Evolutionary conservation across 2,329 filamentous ascomycete genomes (phyloP).

Genomic region (Raffaelea deltoideospora): DNA sequence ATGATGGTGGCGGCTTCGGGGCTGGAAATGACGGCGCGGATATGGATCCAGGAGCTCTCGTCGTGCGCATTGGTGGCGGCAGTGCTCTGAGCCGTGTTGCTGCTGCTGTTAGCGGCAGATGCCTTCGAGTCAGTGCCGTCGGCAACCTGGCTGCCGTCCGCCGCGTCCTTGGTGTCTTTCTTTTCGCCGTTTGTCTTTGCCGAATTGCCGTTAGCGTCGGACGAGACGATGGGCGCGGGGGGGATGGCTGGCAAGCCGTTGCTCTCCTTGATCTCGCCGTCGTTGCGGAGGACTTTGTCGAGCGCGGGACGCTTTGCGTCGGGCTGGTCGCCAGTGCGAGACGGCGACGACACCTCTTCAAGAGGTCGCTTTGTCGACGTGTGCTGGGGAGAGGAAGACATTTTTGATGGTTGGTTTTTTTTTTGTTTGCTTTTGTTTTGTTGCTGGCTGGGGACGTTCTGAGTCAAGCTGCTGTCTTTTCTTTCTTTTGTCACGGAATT

Average conservation of each 20-base stretch:
- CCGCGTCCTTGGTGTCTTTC: slow-evolving; percentile 36
- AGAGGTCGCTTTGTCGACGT: slow-evolving; percentile 80
- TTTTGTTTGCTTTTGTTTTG: slow-evolving; percentile 12
- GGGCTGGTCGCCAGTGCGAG: slow-evolving; percentile 78
- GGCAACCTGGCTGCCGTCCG: slow-evolving; percentile 54
- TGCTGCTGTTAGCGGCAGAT: slow-evolving; percentile 23
- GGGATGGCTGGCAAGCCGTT: slow-evolving; percentile 16
- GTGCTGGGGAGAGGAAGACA: slow-evolving; percentile 57
- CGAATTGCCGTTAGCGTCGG: slow-evolving; percentile 33
- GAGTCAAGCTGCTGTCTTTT: too few relatives aligned
- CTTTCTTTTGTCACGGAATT: slow-evolving; percentile 2
- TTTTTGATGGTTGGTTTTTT: slow-evolving; percentile 23
- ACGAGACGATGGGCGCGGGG: slow-evolving; percentile 19
- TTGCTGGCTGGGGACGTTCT: background rate
- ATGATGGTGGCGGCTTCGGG: slow-evolving; percentile 96
- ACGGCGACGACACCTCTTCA: slow-evolving; percentile 92
- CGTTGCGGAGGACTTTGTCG: slow-evolving; percentile 73
- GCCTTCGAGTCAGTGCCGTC: slow-evolving; percentile 45
- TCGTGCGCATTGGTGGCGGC: slow-evolving; percentile 52
- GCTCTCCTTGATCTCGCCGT: slow-evolving; percentile 35
- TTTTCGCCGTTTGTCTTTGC: slow-evolving; percentile 36
- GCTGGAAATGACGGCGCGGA: slow-evolving; percentile 92
- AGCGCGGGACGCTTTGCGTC: slow-evolving; percentile 94
- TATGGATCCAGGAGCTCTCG: slow-evolving; percentile 92
- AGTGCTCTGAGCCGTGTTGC: slow-evolving; percentile 22